Evolutionary conservation across 306 rosid species (phyloP), one percentile per base, ranked within the genome.

Genomic region (Cucumis cinereus): DNA sequence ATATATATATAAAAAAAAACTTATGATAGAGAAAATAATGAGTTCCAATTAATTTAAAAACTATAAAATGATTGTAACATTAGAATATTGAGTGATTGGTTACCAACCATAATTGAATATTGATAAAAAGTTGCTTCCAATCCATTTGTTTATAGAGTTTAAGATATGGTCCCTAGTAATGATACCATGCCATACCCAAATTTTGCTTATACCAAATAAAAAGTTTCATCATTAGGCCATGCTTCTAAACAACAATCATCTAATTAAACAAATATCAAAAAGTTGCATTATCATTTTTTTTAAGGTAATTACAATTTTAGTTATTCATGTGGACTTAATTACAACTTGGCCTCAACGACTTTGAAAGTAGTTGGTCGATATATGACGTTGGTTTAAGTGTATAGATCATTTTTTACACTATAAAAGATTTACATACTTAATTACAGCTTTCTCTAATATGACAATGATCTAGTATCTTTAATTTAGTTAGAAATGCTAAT

Each of bases 81-180:
- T 71, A 41, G 43, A 26, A 28, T 10, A 30, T 30, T 2, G 55
- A 71, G 59, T 47, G 59, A 49, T 49, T 71, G 59, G 75, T 15
- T 45, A 71, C 7, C 75, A 23, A 71, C 59, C 75, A 49, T 49
- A 16, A 4, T 47, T 43, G 41, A 49, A 50, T 24, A 70, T 71
- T 69, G 7, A 67, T 11, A 20, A 13, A 45, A 43, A 23, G 74
- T 69, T 41, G 22, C 33, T 69, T 71, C 59, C 24, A 49, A 71
- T 47, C 23, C 59, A 49, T 26, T 71, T 47, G 12, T 71, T 71
- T 45, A 71, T 71, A 26, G 75, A 16, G 59, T 26, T 47, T 24
- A 49, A 26, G 75, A 16, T 49, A 71, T 49, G 43, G 75, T 71
- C 75, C 75, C 75, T 20, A 49, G 15, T 26, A 71, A 71, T 71